Evolutionary conservation across 2,329 filamentous ascomycete species (phyloP).

Genomic region (Teratosphaeria pseudoeucalypti): DNA sequence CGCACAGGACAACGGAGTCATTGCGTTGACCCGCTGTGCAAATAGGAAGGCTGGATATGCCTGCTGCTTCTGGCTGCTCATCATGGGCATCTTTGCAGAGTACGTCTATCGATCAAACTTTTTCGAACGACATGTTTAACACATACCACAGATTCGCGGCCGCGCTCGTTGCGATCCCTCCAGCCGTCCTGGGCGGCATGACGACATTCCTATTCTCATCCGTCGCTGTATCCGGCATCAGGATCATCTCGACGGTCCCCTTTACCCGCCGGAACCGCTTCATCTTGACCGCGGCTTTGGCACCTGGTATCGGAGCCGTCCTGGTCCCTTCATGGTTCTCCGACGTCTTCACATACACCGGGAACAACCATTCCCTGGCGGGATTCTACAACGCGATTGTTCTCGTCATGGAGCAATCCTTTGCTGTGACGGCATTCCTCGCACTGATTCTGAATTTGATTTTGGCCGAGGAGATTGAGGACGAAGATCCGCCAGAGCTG

Average conservation of each 20-base stretch:
- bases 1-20: constrained; percentile 77
- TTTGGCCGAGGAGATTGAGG: constrained; percentile 66
- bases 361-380: constrained; percentile 54
- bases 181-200: constrained; percentile 39
- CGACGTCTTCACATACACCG: constrained; percentile 62
- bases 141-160: constrained; percentile 53
- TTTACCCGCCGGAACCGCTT: constrained; percentile 76
- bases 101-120: neutral
- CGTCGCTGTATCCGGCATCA: constrained; percentile 66
- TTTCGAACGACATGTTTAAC: neutral
- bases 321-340: constrained; percentile 32
- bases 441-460: constrained; percentile 63
- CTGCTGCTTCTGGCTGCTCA: constrained; percentile 63
- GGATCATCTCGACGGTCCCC: constrained; percentile 60
- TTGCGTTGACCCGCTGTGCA: constrained; percentile 69
- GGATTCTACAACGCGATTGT: constrained; percentile 63
- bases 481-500: constrained; percentile 39
- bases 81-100: constrained; percentile 77
- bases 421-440: constrained; percentile 63
- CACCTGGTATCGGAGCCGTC: constrained; percentile 54
- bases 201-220: constrained; percentile 70
- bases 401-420: constrained; percentile 47
- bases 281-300: constrained; percentile 64
- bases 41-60: constrained; percentile 73
- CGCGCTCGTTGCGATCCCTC: constrained; percentile 64